phyloP scores from a whole-genome alignment of 306 rosid genomes.

The Acacia acuminata region DNA sequence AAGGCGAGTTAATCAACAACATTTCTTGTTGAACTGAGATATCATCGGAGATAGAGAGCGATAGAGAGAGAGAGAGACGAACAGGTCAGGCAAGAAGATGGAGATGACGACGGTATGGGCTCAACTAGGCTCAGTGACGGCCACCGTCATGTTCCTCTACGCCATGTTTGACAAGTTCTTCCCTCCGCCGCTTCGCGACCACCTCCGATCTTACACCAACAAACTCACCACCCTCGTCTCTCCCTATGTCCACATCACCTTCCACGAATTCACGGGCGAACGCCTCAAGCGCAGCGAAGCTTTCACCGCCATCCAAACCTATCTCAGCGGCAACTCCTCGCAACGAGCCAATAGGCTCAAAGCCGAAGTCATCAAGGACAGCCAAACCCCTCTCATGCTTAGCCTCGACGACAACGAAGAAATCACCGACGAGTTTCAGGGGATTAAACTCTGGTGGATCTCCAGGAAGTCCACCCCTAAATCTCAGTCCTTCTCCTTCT shows the following conservation, averaged over 20 bases:
- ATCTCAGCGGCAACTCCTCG: conserved; percentile 34
- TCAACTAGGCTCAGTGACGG: background rate
- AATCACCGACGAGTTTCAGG: conserved; percentile 13
- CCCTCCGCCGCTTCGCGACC: conserved; percentile 27
- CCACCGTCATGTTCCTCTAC: conserved; percentile 28
- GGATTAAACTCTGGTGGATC: background rate
- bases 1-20: background rate
- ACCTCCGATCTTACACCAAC: background rate
- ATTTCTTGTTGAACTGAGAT: background rate
- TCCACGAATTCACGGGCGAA: conserved; percentile 26
- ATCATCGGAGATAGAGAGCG: too few relatives aligned
- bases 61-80: too few relatives aligned
- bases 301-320: conserved; percentile 32
- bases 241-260: conserved; percentile 26
- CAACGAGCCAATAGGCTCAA: conserved; percentile 27
- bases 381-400: conserved; percentile 39
- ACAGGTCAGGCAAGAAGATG: background rate
- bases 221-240: conserved; percentile 17
- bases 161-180: conserved; percentile 33
- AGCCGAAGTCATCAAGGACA: conserved; percentile 21
- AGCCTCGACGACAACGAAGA: conserved; percentile 48
- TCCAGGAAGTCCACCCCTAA: background rate
- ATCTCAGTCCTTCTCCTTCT: background rate
- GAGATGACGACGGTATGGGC: background rate
- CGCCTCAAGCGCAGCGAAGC: conserved; percentile 36